These are phyloP conservation scores for Mycena polygramma DNA, from an alignment of 768 basidiomycete species.

Conservation along the genomic window DNA sequence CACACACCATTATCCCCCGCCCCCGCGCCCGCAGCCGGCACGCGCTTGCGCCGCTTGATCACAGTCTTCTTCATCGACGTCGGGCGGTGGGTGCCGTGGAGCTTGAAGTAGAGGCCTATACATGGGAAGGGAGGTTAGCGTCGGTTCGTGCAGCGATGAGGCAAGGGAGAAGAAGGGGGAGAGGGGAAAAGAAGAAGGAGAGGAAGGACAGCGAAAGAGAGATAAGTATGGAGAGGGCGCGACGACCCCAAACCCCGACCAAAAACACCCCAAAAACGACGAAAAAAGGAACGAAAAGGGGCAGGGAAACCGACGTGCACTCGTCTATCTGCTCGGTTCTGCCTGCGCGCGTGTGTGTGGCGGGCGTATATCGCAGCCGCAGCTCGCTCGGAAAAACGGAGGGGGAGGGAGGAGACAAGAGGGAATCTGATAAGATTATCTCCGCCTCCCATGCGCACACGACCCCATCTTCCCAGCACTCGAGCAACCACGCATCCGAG, in stretches of 20 bases:
- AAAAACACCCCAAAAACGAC: background rate
- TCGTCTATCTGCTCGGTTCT: background rate
- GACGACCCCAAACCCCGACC: too few relatives aligned
- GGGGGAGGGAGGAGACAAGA: background rate
- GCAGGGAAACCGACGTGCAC: background rate
- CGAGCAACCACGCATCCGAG: too few relatives aligned
- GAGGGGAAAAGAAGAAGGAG: background rate
- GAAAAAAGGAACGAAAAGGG: background rate
- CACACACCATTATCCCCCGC: conserved; percentile 44
- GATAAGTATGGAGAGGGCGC: too few relatives aligned
- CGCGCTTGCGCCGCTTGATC: conserved; percentile 97
- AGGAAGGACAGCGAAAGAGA: background rate
- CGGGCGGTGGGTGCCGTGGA: conserved; percentile 96
- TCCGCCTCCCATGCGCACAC: background rate
- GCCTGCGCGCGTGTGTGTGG: too few relatives aligned
- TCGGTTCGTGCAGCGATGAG: too few relatives aligned
- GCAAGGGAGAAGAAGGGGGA: background rate
- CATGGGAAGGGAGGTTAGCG: conserved; percentile 11
- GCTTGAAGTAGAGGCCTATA: conserved; percentile 96
- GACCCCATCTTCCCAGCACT: too few relatives aligned
- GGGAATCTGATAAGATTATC: conserved; percentile 31
- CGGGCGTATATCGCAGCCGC: too few relatives aligned
- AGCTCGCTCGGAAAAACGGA: too few relatives aligned
- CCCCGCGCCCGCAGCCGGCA: conserved; percentile 84
- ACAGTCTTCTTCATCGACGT: conserved; percentile 99